Base-by-base conservation (phyloP, 306 rosid genomes). In the Rubus parviflorus region DNA sequence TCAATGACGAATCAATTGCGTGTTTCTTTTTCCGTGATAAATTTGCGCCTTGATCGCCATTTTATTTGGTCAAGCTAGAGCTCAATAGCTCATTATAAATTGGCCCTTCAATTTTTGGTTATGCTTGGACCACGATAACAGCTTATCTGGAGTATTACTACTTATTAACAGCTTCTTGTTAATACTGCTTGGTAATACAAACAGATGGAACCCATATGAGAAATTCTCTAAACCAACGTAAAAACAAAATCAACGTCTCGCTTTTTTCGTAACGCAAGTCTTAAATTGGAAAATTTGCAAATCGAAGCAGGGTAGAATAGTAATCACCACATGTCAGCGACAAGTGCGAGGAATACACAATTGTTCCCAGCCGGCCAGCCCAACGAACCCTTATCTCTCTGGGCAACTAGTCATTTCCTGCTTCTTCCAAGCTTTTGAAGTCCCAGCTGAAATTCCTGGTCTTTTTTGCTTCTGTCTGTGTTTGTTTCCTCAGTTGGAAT, bases 381-480 rank as follows among this genome's bases (percentile, higher is more conserved):
- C 71, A 45, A 30, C 69, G 71, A n/a, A 74, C 73, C 42, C 87
- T 83, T 83, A 76, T 83, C 87, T 65, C 45, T 20, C 40, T 17
- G 8, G 9, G 43, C 43, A 65, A 40, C 43, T 42, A 2, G 19
- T 25, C 2, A 48, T 35, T 7, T 16, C 14, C 43, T 25, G 4
- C 41, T 16, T 12, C 40, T 13, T 22, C 25, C 47, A 3, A 15
- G 52, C 67, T 61, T 43, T 54, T 11, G 0, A 42, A 42, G 12
- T 40, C 19, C 22, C 41, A 10, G 6, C n/a, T n/a, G n/a, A 60
- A 17, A 56, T 1, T 14, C 23, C 1, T 11, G 5, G 45, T 10
- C 0, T 16, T 60, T 56, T 12, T 35, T 7, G 2, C 23, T 53
- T 13, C n/a, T 45, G 54, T 37, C 45, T n/a, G n/a, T 30, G 3